phyloP scores from a whole-genome alignment of 2,329 filamentous ascomycete species.

The Thelonectria discophora region DNA sequence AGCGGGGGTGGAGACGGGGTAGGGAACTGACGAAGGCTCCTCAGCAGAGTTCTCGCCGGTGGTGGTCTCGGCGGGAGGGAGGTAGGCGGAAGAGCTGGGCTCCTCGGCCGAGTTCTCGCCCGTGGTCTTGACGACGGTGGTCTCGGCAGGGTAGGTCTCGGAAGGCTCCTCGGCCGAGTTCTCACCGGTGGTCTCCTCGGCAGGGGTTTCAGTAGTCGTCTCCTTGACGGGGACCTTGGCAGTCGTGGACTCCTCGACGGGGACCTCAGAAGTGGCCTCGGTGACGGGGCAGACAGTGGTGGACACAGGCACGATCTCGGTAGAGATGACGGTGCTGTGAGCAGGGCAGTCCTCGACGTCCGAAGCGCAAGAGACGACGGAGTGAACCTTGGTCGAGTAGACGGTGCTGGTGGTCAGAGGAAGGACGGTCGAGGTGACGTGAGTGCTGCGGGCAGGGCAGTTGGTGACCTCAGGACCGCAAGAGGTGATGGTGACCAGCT shows the following conservation, averaged over 20 bases:
- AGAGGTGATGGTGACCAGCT: constrained; percentile 68
- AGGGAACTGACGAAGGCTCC: constrained; percentile 3
- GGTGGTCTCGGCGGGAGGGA: constrained; percentile 17
- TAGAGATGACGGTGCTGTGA: constrained; percentile 48
- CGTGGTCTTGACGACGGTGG: not conserved
- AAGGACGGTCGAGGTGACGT: constrained; percentile 42
- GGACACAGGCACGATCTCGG: constrained; percentile 50
- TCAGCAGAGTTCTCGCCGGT: constrained; percentile 26
- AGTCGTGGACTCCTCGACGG: constrained; percentile 4
- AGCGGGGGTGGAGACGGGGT: not conserved
- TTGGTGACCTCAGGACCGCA: constrained; percentile 54
- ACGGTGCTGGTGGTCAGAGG: constrained; percentile 59
- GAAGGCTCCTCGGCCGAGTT: constrained; percentile 24
- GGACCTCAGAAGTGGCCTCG: constrained; percentile 30
- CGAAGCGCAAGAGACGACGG: constrained; percentile 68
- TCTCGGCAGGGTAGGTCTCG: constrained; percentile 14
- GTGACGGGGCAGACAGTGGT: constrained; percentile 53
- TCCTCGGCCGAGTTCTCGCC: constrained; percentile 7
- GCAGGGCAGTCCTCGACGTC: constrained; percentile 70
- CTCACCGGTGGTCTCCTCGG: constrained; percentile 24
- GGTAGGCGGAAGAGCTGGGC: constrained; percentile 18
- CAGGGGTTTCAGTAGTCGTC: constrained; percentile 8
- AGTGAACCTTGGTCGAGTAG: constrained; percentile 67
- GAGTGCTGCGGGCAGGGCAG: constrained; percentile 40
- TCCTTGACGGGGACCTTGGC: constrained; percentile 9